Percentiles rank a stretch among this genome's conserved stretches.
Conservation (phyloP, 441 rosid species). For the Caryocar brasiliense region DNA sequence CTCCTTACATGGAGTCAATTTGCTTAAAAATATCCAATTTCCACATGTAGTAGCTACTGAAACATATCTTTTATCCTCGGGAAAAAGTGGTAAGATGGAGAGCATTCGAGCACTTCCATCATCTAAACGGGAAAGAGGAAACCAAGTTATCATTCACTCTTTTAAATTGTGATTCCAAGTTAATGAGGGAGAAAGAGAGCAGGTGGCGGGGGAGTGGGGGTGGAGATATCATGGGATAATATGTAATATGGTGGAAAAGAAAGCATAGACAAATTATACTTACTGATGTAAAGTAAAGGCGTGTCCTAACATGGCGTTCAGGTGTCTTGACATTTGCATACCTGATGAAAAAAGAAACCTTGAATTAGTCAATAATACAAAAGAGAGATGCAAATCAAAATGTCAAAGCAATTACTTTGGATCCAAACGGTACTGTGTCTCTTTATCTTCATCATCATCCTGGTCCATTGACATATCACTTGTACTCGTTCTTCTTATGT, state of each 20-base stretch:
- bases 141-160: no score
- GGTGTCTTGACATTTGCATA: constrained; percentile 98
- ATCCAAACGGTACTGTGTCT: constrained; percentile 93
- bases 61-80: no score
- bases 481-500: constrained; percentile 54
- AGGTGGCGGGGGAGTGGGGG: no score
- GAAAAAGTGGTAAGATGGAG: no score
- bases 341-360: constrained; percentile 27
- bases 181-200: neutral
- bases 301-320: constrained; percentile 95
- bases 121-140: no score
- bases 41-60: no score
- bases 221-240: neutral
- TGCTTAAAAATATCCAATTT: no score
- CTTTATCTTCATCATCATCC: constrained; percentile 95
- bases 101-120: no score
- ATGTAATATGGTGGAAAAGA: neutral
- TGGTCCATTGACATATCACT: constrained; percentile 61
- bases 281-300: constrained; percentile 98
- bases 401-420: constrained; percentile 48
- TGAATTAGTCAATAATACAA: constrained; percentile 6
- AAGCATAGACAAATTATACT: constrained; percentile 21
- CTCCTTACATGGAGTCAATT: no score
- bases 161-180: neutral
- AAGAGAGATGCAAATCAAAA: neutral